Evolutionary conservation across 192 early-diverging fungal species (phyloP).

Genomic region (Coemansia sp.): DNA sequence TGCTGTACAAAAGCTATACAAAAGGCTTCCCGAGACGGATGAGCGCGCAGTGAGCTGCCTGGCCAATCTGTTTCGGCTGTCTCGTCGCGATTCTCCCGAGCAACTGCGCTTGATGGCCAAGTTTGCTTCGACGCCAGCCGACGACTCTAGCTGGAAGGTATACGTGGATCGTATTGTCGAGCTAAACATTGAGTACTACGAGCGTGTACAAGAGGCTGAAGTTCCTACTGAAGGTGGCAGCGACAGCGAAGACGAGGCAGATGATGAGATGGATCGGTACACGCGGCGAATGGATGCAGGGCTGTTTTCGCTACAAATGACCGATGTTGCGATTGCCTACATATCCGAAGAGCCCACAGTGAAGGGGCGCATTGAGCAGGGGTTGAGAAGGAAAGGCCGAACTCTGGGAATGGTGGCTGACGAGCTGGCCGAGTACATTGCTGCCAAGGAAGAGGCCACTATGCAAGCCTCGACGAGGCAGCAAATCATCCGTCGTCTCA

Average conservation of each 20-base stretch:
- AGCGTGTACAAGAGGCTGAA: constrained; percentile 58
- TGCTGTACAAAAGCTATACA: constrained; percentile 76
- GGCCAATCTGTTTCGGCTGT: constrained; percentile 68
- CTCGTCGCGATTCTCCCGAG: constrained; percentile 55
- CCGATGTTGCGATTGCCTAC: constrained; percentile 66
- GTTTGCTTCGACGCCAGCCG: constrained; percentile 56
- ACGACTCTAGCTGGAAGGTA: constrained; percentile 64
- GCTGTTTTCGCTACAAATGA: constrained; percentile 72
- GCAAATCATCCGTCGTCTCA: not conserved
- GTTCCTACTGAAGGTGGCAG: constrained; percentile 48
- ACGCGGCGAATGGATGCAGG: constrained; percentile 69
- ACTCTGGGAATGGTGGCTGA: constrained; percentile 7
- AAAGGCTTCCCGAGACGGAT: constrained; percentile 68
- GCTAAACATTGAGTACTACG: constrained; percentile 65
- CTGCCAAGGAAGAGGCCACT: constrained; percentile 1
- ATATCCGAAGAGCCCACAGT: constrained; percentile 54
- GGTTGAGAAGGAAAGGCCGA: constrained; percentile 27
- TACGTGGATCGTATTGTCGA: constrained; percentile 82
- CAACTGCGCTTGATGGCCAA: constrained; percentile 74
- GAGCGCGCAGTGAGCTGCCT: constrained; percentile 86
- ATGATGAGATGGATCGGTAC: constrained; percentile 59
- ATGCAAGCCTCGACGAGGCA: not conserved
- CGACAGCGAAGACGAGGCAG: constrained; percentile 56
- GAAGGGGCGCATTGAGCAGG: constrained; percentile 17
- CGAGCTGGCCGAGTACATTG: constrained; percentile 34